Percentiles rank a stretch among this genome's conserved stretches.
Evolutionary conservation across 768 basidiomycete species (phyloP).

Genomic region (Boletus vinaceobasis): DNA sequence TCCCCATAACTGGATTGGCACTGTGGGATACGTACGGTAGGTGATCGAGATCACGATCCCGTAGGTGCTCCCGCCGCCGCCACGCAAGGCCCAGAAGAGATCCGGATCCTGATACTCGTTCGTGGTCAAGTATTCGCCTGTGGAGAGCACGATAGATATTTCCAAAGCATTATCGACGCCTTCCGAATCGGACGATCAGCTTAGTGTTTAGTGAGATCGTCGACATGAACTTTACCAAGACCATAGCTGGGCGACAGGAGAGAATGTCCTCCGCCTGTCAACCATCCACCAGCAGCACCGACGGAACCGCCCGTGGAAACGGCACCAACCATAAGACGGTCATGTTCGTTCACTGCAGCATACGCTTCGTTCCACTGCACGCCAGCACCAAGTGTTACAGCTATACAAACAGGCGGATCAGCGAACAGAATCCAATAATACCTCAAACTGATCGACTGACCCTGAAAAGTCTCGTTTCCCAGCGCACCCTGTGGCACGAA

Average conservation of each 20-base stretch:
- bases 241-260: no score
- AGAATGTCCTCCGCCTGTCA: no score
- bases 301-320: no score
- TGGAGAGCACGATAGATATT: slow-evolving; percentile 42
- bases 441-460: neutral
- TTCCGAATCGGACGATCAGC: slow-evolving; percentile 5
- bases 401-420: neutral
- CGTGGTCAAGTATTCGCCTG: slow-evolving; percentile 37
- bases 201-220: no score
- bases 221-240: no score
- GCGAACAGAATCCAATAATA: neutral
- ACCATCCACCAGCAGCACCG: no score
- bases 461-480: neutral
- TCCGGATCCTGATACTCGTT: slow-evolving; percentile 42
- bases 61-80: slow-evolving; percentile 47
- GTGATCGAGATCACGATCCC: slow-evolving; percentile 46
- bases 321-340: no score
- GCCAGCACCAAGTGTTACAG: no score
- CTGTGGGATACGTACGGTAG: slow-evolving; percentile 39
- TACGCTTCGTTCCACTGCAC: no score
- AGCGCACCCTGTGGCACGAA: slow-evolving; percentile 34
- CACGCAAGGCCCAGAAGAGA: slow-evolving; percentile 53
- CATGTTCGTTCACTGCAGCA: no score
- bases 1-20: slow-evolving; percentile 30
- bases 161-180: slow-evolving; percentile 49